Evolutionary conservation across 345 rosid species (phyloP).

Genomic region (Streptanthus diversifolius): DNA sequence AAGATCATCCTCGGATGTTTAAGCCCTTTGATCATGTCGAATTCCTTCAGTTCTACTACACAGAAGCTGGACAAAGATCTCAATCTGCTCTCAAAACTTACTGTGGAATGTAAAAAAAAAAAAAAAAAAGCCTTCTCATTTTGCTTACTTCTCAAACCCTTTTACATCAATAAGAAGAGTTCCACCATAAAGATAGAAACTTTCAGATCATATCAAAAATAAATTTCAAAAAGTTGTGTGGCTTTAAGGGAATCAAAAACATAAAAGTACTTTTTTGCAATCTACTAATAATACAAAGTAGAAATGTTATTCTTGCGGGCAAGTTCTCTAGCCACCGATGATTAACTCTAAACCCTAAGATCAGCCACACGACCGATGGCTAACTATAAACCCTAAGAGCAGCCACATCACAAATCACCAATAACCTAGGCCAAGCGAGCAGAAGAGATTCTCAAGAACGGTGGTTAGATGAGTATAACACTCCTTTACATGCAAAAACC

Average conservation of each 20-base stretch:
- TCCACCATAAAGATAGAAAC: background rate
- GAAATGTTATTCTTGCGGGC: too few relatives aligned
- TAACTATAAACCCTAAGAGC: too few relatives aligned
- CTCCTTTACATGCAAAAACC: background rate
- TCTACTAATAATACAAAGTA: background rate
- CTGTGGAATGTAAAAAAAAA: constrained; percentile 34
- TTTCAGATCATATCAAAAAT: background rate
- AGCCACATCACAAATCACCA: too few relatives aligned
- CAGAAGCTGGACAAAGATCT: constrained; percentile 43
- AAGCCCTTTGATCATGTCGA: constrained; percentile 57
- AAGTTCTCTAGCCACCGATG: too few relatives aligned
- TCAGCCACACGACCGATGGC: too few relatives aligned
- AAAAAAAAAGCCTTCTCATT: background rate
- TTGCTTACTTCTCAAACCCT: background rate
- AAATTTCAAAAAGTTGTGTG: background rate
- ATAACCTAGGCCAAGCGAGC: too few relatives aligned
- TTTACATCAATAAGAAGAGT: background rate
- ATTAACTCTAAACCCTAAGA: too few relatives aligned
- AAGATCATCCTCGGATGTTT: constrained; percentile 49
- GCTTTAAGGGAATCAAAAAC: background rate
- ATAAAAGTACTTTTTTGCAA: background rate
- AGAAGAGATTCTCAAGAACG: too few relatives aligned
- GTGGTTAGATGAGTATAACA: too few relatives aligned
- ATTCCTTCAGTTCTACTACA: constrained; percentile 42
- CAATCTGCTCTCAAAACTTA: constrained; percentile 42